These are phyloP conservation scores for Agastache rugosa DNA, from an alignment of 257 asterid genomes.

Conservation along the genomic window DNA sequence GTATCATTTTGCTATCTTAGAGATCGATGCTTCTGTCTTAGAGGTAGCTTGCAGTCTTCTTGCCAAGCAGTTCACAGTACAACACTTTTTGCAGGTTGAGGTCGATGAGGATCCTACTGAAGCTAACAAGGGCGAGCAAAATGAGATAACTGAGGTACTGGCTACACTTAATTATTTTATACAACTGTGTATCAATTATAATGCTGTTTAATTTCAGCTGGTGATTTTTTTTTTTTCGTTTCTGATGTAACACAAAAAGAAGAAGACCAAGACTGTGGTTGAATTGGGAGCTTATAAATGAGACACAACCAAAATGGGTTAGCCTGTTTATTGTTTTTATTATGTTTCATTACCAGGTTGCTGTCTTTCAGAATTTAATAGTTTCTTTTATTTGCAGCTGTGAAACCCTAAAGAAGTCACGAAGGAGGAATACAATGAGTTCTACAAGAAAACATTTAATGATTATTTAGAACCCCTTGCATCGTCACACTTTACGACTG, in stretches of 20 bases:
- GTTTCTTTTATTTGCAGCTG: constrained; percentile 65
- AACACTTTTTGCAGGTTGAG: constrained; percentile 69
- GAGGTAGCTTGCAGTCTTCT: constrained; percentile 8
- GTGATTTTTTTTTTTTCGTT: constrained; percentile 31
- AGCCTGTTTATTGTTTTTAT: constrained; percentile 39
- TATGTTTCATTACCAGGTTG: background rate
- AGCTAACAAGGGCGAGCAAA: constrained; percentile 65
- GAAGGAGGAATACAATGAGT: constrained; percentile 89
- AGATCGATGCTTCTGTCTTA: constrained; percentile 2
- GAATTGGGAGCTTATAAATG: constrained; percentile 98
- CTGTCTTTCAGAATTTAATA: constrained; percentile 18
- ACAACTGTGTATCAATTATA: background rate
- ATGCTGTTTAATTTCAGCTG: constrained; percentile 5
- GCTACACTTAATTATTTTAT: constrained; percentile 6
- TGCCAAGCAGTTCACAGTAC: constrained; percentile 30
- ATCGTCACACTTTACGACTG: constrained; percentile 96
- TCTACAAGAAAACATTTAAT: constrained; percentile 87
- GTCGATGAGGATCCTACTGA: constrained; percentile 91
- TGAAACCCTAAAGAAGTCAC: constrained; percentile 92
- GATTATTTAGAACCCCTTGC: constrained; percentile 96
- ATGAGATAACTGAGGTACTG: constrained; percentile 72
- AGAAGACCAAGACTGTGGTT: constrained; percentile 90
- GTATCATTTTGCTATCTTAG: constrained; percentile 4
- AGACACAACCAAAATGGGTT: constrained; percentile 98
- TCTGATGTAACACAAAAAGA: constrained; percentile 70